These are phyloP conservation scores for Blastobotrys peoriensis DNA, from an alignment of 805 yeast genomes.

Conservation along the genomic window DNA sequence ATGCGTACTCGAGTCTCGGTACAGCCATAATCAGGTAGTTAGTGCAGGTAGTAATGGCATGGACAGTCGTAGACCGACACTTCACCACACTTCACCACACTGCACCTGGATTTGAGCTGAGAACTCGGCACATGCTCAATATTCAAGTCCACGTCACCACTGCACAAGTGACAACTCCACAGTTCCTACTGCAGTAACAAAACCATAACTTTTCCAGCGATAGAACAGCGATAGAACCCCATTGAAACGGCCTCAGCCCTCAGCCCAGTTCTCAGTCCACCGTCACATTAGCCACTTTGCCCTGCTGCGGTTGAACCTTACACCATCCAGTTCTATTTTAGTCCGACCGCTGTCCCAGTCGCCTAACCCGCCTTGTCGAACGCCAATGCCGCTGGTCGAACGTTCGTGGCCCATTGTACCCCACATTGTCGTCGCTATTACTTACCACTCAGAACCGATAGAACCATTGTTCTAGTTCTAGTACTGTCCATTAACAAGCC, in stretches of 20 bases:
- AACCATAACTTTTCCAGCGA: neutral
- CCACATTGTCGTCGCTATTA: neutral
- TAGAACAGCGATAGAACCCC: no score
- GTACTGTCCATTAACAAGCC: neutral
- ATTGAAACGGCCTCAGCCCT: no score
- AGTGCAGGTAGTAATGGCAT: no score
- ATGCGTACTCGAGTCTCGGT: no score
- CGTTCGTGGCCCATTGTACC: neutral
- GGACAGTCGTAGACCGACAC: no score
- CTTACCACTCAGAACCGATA: conserved; percentile 4
- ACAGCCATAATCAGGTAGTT: no score
- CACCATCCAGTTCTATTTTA: neutral
- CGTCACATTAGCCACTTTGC: neutral
- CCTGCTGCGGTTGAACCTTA: neutral
- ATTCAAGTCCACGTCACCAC: neutral
- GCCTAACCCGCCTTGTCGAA: neutral
- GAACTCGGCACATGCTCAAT: neutral
- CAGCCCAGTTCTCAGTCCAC: no score
- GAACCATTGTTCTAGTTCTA: neutral
- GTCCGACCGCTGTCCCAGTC: neutral
- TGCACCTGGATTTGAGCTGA: neutral
- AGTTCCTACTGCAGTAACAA: neutral
- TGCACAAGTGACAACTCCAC: neutral
- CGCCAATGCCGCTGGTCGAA: neutral
- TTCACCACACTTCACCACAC: no score